Evolutionary conservation across 805 yeast species (phyloP).

Genomic region (Ogataea wickerhamii): DNA sequence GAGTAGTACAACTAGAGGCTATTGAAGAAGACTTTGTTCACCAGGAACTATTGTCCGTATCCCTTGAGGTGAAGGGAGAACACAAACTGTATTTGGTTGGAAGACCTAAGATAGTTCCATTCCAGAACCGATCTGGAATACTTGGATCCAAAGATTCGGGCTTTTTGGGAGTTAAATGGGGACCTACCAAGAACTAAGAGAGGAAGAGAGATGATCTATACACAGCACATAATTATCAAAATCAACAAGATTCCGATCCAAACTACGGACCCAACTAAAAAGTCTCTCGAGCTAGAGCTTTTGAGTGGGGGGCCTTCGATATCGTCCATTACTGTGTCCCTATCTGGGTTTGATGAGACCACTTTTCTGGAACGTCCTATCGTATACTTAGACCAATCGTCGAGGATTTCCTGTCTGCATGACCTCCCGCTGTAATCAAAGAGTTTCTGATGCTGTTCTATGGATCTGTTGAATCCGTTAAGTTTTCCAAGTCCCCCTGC

Average conservation of each 20-base stretch:
- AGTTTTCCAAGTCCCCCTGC: conserved; percentile 17
- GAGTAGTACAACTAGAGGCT: conserved; percentile 77
- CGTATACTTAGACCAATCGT: conserved; percentile 24
- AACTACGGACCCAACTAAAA: not conserved
- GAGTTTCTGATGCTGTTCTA: conserved; percentile 15
- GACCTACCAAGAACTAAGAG: conserved; percentile 55
- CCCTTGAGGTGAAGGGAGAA: conserved; percentile 71
- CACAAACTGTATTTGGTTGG: conserved; percentile 63
- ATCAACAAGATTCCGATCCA: not conserved
- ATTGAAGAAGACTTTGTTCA: conserved; percentile 60
- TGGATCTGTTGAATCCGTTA: conserved; percentile 11
- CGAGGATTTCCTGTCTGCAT: conserved; percentile 24
- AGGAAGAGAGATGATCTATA: not conserved
- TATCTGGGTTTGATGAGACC: conserved; percentile 8
- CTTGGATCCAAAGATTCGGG: conserved; percentile 44
- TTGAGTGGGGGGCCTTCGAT: conserved; percentile 6
- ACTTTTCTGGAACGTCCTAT: conserved; percentile 17
- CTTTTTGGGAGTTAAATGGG: conserved; percentile 84
- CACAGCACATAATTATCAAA: not conserved
- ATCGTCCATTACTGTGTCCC: conserved; percentile 16
- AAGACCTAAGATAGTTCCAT: conserved; percentile 49
- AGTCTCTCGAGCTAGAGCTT: not conserved
- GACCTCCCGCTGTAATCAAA: conserved; percentile 21
- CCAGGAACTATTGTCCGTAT: conserved; percentile 68
- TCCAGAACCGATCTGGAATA: conserved; percentile 44